phyloP scores from a whole-genome alignment of 371 early-diverging fungal species.

The Apophysomyces elegans region DNA sequence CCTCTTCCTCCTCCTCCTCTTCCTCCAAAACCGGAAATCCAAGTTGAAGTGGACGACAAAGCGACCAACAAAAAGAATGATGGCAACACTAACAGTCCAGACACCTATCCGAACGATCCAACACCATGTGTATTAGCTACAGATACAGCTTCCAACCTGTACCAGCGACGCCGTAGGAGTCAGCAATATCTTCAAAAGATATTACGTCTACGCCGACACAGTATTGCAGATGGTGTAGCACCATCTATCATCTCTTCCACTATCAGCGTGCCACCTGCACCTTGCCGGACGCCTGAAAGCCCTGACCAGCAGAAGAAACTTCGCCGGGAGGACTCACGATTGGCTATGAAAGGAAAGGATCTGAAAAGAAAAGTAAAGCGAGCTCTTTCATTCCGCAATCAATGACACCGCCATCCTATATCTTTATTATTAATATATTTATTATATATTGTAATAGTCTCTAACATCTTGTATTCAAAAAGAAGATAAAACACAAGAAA shows the following conservation, averaged over 20 bases:
- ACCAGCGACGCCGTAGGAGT: not conserved
- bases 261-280: constrained; percentile 2
- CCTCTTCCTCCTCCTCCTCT: not conserved
- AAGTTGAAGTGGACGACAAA: not conserved
- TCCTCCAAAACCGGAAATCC: not conserved
- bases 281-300: not conserved
- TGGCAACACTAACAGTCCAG: not conserved
- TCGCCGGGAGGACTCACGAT: constrained; percentile 19
- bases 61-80: not conserved
- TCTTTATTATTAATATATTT: not conserved
- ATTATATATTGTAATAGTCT: not conserved
- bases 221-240: not conserved
- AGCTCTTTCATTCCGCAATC: constrained; percentile 22
- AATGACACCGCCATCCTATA: too few relatives aligned
- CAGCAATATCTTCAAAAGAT: constrained; percentile 1
- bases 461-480: not conserved
- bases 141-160: not conserved
- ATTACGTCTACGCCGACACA: not conserved
- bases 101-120: not conserved
- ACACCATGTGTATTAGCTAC: not conserved
- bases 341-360: constrained; percentile 21
- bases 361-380: constrained; percentile 22
- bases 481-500: not conserved
- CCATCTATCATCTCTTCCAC: not conserved
- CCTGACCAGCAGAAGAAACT: constrained; percentile 2